Conservation (phyloP, 768 basidiomycete genomes). For the Psilocybe subaeruginosa region DNA sequence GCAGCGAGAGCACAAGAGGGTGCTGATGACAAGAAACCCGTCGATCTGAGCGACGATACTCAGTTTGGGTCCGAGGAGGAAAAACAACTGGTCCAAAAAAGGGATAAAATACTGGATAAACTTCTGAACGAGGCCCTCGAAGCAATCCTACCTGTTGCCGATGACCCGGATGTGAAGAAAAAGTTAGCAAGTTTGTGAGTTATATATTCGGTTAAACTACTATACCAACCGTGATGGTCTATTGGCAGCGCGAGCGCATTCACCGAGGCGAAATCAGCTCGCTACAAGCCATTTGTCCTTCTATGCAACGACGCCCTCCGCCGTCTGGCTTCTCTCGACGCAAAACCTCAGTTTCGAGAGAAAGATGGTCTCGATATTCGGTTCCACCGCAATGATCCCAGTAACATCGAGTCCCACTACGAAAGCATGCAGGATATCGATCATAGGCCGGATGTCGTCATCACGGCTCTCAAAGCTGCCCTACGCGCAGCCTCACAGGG, state of each 20-base stretch:
- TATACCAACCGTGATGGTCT: not conserved
- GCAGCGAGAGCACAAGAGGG: not conserved
- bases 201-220: not conserved
- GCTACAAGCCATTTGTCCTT: not conserved
- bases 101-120: not conserved
- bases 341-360: not conserved
- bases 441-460: not conserved
- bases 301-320: not conserved
- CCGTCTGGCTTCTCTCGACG: not conserved
- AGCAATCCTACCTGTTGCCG: not conserved
- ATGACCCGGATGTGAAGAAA: not conserved
- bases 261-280: not conserved
- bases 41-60: not conserved
- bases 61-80: not conserved
- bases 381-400: not conserved
- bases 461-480: not conserved
- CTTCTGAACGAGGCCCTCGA: not conserved
- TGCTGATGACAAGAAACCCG: not conserved
- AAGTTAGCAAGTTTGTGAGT: not conserved
- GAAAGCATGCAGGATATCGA: not conserved
- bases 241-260: not conserved
- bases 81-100: not conserved
- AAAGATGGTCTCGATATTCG: not conserved
- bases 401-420: not conserved
- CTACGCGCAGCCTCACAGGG: not conserved